A percentile compares a stretch with the other conserved stretches of the same genome.
These are phyloP conservation scores for Eruca vesicaria DNA, from an alignment of 441 rosid species.

Conservation along the genomic window DNA sequence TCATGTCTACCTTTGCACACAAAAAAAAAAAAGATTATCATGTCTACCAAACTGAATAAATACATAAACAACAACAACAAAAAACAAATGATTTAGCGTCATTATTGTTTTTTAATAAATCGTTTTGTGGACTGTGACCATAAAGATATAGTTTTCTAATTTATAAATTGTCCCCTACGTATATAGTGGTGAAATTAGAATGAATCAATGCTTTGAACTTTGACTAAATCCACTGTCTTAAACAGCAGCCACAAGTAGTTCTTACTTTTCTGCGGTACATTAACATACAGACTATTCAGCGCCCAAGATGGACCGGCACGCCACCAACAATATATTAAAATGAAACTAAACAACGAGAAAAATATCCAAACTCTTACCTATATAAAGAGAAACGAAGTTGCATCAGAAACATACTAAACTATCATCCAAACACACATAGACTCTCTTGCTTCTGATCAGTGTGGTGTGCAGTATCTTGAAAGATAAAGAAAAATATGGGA, in stretches of 20 bases:
- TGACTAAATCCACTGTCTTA: neutral
- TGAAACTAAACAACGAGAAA: neutral
- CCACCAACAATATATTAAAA: constrained; percentile 4
- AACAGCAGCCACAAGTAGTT: neutral
- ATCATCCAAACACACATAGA: neutral
- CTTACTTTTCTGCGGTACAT: constrained; percentile 15
- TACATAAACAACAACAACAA: neutral
- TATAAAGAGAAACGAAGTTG: constrained; percentile 5
- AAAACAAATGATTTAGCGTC: neutral
- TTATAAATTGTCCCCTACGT: neutral
- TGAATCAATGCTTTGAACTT: neutral
- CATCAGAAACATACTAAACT: neutral
- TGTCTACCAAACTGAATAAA: neutral
- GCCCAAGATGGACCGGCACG: constrained; percentile 13
- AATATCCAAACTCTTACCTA: neutral
- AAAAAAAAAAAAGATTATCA: no score
- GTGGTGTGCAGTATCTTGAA: neutral
- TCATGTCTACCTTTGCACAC: no score
- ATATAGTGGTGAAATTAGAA: neutral
- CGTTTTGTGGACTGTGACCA: neutral
- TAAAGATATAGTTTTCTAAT: neutral
- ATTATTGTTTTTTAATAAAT: neutral
- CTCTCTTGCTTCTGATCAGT: neutral
- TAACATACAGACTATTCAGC: constrained; percentile 9
- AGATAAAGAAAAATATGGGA: constrained; percentile 2